A percentile compares a stretch with the other conserved stretches of the same genome.
These are phyloP conservation scores for Cylindrotheca closterium DNA, from an alignment of 108 stramenopile species.

Conservation along the genomic window DNA sequence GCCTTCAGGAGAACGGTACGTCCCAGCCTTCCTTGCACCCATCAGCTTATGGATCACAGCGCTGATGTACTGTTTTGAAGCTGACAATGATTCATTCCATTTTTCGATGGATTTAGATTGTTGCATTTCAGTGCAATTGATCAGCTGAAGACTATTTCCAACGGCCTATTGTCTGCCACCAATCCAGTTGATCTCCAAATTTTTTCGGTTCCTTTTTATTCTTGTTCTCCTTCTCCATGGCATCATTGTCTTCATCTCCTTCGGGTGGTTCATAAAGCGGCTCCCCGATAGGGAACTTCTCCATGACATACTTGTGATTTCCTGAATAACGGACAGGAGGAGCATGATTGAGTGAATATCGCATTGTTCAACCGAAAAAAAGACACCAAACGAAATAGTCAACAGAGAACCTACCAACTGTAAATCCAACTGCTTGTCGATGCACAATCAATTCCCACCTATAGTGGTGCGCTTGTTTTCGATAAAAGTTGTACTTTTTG, in stretches of 20 bases:
- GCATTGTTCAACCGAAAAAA: too few relatives aligned
- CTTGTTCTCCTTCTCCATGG: constrained; percentile 5
- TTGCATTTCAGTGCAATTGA: too few relatives aligned
- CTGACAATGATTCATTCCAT: too few relatives aligned
- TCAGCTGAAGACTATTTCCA: too few relatives aligned
- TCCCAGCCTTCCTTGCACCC: too few relatives aligned
- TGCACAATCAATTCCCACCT: constrained; percentile 87
- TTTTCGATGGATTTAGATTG: too few relatives aligned
- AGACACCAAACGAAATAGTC: neutral
- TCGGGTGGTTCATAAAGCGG: constrained; percentile 43
- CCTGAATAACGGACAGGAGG: too few relatives aligned
- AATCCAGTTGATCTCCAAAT: constrained; percentile 72
- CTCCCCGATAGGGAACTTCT: constrained; percentile 66
- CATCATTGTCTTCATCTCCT: constrained; percentile 12
- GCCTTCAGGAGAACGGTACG: too few relatives aligned
- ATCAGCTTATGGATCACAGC: too few relatives aligned
- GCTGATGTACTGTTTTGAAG: too few relatives aligned
- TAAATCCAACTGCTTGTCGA: constrained; percentile 83
- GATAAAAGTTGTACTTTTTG: constrained; percentile 54
- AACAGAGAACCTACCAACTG: constrained; percentile 31
- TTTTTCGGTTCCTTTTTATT: constrained; percentile 23
- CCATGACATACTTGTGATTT: constrained; percentile 71
- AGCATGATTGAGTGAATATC: too few relatives aligned
- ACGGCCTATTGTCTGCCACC: constrained; percentile 75
- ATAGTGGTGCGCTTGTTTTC: constrained; percentile 58